These are phyloP conservation scores for Wickerhamiella dianesei DNA, from an alignment of 805 yeast species.

Conservation along the genomic window DNA sequence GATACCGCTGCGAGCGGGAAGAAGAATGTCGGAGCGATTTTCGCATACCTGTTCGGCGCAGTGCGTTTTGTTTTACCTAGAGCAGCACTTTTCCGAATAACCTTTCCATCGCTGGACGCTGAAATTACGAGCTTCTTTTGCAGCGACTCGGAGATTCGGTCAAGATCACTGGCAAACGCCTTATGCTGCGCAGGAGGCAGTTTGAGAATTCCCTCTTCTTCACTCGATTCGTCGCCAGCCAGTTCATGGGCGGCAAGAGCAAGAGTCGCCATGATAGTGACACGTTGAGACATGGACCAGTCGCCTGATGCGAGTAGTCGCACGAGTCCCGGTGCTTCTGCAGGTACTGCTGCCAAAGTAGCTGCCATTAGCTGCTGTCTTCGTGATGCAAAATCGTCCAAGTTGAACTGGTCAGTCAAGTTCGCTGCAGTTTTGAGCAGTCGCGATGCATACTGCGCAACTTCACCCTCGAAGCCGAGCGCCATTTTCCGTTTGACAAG, in stretches of 20 bases:
- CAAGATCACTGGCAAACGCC: conserved; percentile 27
- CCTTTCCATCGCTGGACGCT: conserved; percentile 12
- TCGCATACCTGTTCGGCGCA: conserved; percentile 28
- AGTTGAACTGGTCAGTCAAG: conserved; percentile 43
- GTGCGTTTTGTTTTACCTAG: neutral
- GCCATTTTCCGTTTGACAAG: conserved; percentile 51
- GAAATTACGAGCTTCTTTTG: conserved; percentile 18
- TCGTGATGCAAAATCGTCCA: conserved; percentile 47
- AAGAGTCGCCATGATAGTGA: conserved; percentile 51
- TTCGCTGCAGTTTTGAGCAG: conserved; percentile 40
- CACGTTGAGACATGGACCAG: conserved; percentile 64
- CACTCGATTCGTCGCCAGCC: conserved; percentile 38
- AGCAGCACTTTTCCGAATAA: conserved; percentile 1
- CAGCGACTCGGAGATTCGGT: conserved; percentile 10
- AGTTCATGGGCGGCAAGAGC: conserved; percentile 65
- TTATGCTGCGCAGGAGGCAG: conserved; percentile 38
- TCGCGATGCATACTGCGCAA: conserved; percentile 42
- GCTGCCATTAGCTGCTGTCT: conserved; percentile 54
- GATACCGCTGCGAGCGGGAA: conserved; percentile 36
- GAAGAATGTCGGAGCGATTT: conserved; percentile 35
- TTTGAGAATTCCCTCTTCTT: conserved; percentile 29
- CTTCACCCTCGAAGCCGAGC: conserved; percentile 39
- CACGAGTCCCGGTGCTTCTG: conserved; percentile 29
- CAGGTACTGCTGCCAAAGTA: conserved; percentile 42
- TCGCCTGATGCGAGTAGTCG: conserved; percentile 53